These are phyloP conservation scores for Ceratobasidium sp. DNA, from an alignment of 1,284 basidiomycete species.

Conservation along the genomic window DNA sequence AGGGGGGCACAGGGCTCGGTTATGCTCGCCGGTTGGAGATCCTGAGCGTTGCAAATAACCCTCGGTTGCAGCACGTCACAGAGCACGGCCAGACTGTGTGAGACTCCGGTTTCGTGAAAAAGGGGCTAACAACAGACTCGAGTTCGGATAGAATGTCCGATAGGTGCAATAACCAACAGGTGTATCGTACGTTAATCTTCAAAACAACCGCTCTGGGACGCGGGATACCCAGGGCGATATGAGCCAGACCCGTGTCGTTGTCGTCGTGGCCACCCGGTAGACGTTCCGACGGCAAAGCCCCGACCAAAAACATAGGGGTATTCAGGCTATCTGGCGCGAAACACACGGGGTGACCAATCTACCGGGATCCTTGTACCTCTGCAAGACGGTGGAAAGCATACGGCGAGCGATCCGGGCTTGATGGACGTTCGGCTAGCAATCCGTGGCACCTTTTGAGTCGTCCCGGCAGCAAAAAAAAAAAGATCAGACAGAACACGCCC, in stretches of 20 bases:
- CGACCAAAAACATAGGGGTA: constrained; percentile 5
- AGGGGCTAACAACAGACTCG: not conserved
- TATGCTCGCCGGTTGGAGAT: no score
- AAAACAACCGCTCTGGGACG: not conserved
- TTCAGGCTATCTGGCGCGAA: not conserved
- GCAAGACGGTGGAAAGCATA: not conserved
- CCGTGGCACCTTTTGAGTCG: not conserved
- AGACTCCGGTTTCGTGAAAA: not conserved
- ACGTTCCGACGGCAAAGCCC: not conserved
- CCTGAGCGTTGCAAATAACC: no score
- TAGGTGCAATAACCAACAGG: not conserved
- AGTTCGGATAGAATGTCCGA: not conserved
- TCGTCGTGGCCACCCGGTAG: not conserved
- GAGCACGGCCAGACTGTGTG: not conserved
- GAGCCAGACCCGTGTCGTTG: not conserved
- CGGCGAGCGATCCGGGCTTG: not conserved
- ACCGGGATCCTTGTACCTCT: not conserved
- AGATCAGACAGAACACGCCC: not conserved
- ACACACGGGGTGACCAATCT: not conserved
- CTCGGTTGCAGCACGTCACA: no score
- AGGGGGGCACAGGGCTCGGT: no score
- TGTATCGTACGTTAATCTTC: not conserved
- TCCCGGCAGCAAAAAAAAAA: no score
- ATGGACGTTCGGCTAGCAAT: not conserved
- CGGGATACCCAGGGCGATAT: not conserved